These are phyloP conservation scores for Hibiscus trionum DNA, from an alignment of 345 rosid genomes.

Conservation along the genomic window DNA sequence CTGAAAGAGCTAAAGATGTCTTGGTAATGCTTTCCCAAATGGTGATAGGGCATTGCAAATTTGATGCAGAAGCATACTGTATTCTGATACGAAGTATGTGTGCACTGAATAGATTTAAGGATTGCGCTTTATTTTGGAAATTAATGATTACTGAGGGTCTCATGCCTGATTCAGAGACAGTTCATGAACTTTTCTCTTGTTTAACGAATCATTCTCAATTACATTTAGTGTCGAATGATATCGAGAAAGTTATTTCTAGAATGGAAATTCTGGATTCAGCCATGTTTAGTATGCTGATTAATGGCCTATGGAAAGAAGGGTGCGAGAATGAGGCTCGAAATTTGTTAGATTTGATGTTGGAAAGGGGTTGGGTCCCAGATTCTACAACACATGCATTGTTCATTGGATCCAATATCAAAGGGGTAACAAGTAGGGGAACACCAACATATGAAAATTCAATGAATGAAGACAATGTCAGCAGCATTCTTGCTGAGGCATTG, in stretches of 20 bases:
- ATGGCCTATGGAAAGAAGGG: slow-evolving; percentile 44
- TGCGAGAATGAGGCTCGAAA: slow-evolving; percentile 21
- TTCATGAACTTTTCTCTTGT: slow-evolving; percentile 18
- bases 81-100: slow-evolving; percentile 30
- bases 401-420: slow-evolving; percentile 24
- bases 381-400: slow-evolving; percentile 36
- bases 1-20: slow-evolving; percentile 14
- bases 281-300: slow-evolving; percentile 29
- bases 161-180: slow-evolving; percentile 29
- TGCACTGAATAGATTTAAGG: slow-evolving; percentile 15
- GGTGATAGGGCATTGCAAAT: slow-evolving; percentile 32
- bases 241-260: slow-evolving; percentile 20
- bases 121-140: slow-evolving; percentile 31
- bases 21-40: slow-evolving; percentile 29
- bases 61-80: slow-evolving; percentile 34
- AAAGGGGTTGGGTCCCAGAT: slow-evolving; percentile 49
- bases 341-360: slow-evolving; percentile 43
- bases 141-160: slow-evolving; percentile 32
- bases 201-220: slow-evolving; percentile 24
- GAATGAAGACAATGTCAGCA: slow-evolving; percentile 28
- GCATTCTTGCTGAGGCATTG: slow-evolving; percentile 37
- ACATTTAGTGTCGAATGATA: slow-evolving; percentile 16
- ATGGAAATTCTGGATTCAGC: slow-evolving; percentile 23
- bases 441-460: slow-evolving; percentile 2
- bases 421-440: slow-evolving; percentile 15